phyloP scores from a whole-genome alignment of 2,329 filamentous ascomycete genomes.

The Penicillium sp. region DNA sequence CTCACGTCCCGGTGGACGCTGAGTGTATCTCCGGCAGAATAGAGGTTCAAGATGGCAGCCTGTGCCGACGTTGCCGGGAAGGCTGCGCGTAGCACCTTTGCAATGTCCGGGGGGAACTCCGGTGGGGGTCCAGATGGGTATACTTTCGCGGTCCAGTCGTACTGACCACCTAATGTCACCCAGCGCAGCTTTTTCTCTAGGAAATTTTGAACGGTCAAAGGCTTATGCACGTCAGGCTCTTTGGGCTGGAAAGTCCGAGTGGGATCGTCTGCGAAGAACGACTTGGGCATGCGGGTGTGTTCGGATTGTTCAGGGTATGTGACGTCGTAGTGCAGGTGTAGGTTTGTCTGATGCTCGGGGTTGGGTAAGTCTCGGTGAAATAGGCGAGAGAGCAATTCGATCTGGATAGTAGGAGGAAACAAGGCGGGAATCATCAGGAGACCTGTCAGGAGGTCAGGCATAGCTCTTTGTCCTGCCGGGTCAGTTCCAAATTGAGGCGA shows the following conservation, averaged over 20 bases:
- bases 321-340: slow-evolving; percentile 78
- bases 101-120: slow-evolving; percentile 70
- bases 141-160: slow-evolving; percentile 86
- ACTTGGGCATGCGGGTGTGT: slow-evolving; percentile 15
- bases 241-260: slow-evolving; percentile 53
- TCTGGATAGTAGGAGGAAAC: slow-evolving; percentile 67
- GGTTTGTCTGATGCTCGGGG: slow-evolving; percentile 75
- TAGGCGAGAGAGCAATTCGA: slow-evolving; percentile 66
- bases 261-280: slow-evolving; percentile 55
- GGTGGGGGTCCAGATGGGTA: slow-evolving; percentile 71
- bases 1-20: slow-evolving; percentile 93
- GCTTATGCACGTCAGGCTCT: slow-evolving; percentile 69
- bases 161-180: slow-evolving; percentile 92
- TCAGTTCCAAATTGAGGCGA: slow-evolving; percentile 8
- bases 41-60: slow-evolving; percentile 92
- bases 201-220: slow-evolving; percentile 66
- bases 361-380: slow-evolving; percentile 75
- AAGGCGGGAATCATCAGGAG: slow-evolving; percentile 74
- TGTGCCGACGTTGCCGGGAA: slow-evolving; percentile 78
- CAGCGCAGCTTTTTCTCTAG: slow-evolving; percentile 81
- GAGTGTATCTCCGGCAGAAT: slow-evolving; percentile 84
- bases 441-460: slow-evolving; percentile 53
- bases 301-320: slow-evolving; percentile 51
- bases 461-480: slow-evolving; percentile 3
- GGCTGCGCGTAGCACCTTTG: slow-evolving; percentile 61